Evolutionary conservation across 805 yeast species (phyloP), one percentile per base, ranked within the genome.

Genomic region (Spencermartinsiella europaea): DNA sequence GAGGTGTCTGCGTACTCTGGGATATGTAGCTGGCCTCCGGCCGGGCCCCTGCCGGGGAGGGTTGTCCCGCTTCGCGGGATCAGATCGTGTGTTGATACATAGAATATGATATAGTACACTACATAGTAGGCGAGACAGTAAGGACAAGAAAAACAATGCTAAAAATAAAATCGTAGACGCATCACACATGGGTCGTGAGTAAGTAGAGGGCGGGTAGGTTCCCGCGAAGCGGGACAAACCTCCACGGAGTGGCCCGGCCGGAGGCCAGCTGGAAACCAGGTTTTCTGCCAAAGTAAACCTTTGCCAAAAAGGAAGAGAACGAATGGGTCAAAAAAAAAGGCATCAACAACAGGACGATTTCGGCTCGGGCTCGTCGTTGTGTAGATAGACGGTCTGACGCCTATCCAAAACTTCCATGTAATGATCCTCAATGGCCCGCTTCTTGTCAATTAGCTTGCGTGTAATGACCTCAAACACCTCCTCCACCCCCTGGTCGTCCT

Each of bases 401-500:
- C 55, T 42, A 33, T 48, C 47, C 46, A 54, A 53, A 38, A 34
- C 43, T 44, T 52, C 48, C 35, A 45, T 14, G 34, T 48, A 52
- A 35, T 37, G 33, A n/a, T 49, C 49, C 40, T 48, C 44, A n/a
- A 48, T 52, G 19, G 21, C 14, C 8, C 49, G 43, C 43, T 48
- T 48, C 44, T 56, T 51, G 34, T 51, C 53, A 21, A 63, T 57
- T 17, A 63, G 51, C 44, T 60, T 57, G 15, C 61, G 50, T 12
- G 65, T 59, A 35, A 63, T 63, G 27, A 50, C 58, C 45, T 63
- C 65, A 45, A 63, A 63, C 17, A 63, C 62, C 44, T 63, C 67
- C 34, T 56, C 56, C 27, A 63, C 66, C 5, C 67, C 66, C 47
- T 63, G 60, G 46, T 58, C 66, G 44, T 63, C 66, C 44, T 63